Percentiles rank a stretch among this genome's conserved stretches.
Conservation (phyloP, 768 basidiomycete species). For the Mycena maculata region DNA sequence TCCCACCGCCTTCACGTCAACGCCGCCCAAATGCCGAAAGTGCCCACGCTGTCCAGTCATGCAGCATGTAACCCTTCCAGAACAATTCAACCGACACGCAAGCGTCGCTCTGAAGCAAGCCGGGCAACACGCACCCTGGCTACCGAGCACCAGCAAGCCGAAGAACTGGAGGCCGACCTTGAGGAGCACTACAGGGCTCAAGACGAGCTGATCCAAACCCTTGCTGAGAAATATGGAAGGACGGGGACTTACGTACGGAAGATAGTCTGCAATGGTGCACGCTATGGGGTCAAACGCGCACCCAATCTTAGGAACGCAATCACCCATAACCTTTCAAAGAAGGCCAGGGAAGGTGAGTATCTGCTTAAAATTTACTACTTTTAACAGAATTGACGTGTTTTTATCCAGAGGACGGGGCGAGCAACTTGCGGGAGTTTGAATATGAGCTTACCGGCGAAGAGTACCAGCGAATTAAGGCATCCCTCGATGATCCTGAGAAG, state of each 20-base stretch:
- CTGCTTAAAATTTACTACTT: not conserved
- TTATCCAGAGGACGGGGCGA: not conserved
- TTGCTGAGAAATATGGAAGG: not conserved
- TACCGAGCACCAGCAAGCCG: too few relatives aligned
- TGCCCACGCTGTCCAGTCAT: not conserved
- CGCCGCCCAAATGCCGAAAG: not conserved
- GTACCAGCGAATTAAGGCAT: not conserved
- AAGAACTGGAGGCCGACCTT: too few relatives aligned
- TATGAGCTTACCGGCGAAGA: not conserved
- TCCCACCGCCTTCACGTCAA: not conserved
- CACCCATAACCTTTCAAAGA: not conserved
- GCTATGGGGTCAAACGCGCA: not conserved
- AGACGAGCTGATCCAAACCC: not conserved
- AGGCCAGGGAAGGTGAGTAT: slow-evolving; percentile 1
- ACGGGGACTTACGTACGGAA: not conserved
- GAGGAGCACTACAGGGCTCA: not conserved
- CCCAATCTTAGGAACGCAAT: too few relatives aligned
- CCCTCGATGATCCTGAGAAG: not conserved
- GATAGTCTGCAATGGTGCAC: not conserved
- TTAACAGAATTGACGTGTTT: not conserved
- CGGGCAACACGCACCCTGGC: too few relatives aligned
- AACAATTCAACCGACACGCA: not conserved
- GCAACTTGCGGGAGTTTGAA: not conserved
- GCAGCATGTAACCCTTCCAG: not conserved
- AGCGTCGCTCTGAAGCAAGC: not conserved